These are phyloP conservation scores for Mycoemilia scoparia DNA, from an alignment of 192 early-diverging fungal genomes.

Conservation along the genomic window DNA sequence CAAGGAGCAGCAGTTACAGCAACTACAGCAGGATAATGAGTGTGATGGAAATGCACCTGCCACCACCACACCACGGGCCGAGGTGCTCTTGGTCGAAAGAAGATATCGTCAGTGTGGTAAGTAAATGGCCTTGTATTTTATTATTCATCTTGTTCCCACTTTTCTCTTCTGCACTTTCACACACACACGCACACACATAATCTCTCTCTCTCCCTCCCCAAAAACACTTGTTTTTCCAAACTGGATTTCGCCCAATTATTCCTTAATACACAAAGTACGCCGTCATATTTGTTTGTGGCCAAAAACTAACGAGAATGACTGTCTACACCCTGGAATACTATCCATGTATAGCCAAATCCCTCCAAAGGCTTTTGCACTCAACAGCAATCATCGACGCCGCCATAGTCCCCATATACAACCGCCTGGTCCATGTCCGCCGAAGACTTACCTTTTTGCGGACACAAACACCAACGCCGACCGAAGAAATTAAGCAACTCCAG, in stretches of 20 bases:
- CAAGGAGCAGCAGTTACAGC: conserved; percentile 20
- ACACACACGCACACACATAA: too few relatives aligned
- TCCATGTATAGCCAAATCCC: too few relatives aligned
- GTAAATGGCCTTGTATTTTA: conserved; percentile 12
- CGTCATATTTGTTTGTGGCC: too few relatives aligned
- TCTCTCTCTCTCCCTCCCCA: too few relatives aligned
- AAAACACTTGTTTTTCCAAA: too few relatives aligned
- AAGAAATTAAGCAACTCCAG: conserved; percentile 36
- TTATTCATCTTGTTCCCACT: too few relatives aligned
- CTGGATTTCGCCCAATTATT: too few relatives aligned
- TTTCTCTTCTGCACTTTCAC: too few relatives aligned
- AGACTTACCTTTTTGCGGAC: conserved; percentile 30
- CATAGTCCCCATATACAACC: conserved; percentile 50
- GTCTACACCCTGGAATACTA: too few relatives aligned
- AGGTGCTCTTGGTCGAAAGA: conserved; percentile 17
- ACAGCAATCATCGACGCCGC: conserved; percentile 45
- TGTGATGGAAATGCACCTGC: too few relatives aligned
- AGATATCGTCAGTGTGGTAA: conserved; percentile 29
- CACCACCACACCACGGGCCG: conserved; percentile 4
- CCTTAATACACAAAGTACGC: too few relatives aligned
- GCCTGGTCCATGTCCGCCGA: conserved; percentile 48
- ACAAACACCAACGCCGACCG: conserved; percentile 7
- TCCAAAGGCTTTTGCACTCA: conserved; percentile 33
- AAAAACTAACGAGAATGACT: too few relatives aligned
- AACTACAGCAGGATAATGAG: conserved; percentile 2